phyloP scores from a whole-genome alignment of 768 basidiomycete species.

The Rhizopogon vesiculosus region DNA sequence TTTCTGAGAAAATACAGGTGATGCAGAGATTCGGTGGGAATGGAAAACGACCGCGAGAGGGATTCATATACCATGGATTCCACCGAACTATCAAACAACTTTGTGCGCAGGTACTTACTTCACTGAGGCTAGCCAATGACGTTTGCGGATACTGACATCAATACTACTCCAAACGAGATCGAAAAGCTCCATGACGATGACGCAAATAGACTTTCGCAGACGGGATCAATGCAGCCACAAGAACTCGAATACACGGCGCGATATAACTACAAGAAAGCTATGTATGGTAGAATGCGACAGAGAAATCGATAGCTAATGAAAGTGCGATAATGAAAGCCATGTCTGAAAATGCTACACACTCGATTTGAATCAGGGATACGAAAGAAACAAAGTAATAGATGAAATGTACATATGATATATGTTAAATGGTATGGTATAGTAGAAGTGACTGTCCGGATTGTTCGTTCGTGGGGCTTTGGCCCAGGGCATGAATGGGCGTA shows the following conservation, averaged over 20 bases:
- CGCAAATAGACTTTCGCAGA: not conserved
- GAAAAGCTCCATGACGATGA: not conserved
- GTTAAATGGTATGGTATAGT: slow-evolving; percentile 30
- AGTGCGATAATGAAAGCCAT: slow-evolving; percentile 1
- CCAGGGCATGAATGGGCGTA: slow-evolving; percentile 18
- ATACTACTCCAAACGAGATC: too few species aligned
- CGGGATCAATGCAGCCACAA: too few species aligned
- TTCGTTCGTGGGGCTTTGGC: slow-evolving; percentile 20
- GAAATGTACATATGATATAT: slow-evolving; percentile 21
- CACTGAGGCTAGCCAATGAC: too few species aligned
- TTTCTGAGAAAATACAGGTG: not conserved
- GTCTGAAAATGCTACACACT: slow-evolving; percentile 22
- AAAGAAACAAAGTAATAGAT: slow-evolving; percentile 17
- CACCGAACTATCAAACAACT: too few species aligned
- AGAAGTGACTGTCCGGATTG: slow-evolving; percentile 21
- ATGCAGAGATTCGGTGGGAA: not conserved
- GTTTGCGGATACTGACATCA: too few species aligned
- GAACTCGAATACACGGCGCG: not conserved
- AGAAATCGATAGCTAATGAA: slow-evolving; percentile 12
- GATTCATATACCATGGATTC: not conserved
- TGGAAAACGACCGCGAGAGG: too few species aligned
- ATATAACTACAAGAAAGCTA: slow-evolving; percentile 28
- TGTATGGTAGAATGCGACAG: slow-evolving; percentile 15
- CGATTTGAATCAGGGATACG: slow-evolving; percentile 14
- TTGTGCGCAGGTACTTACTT: too few species aligned